Percentiles rank a stretch among this genome's conserved stretches.
These are phyloP conservation scores for Phanerochaete carnosa DNA, from an alignment of 768 basidiomycete genomes.

Conservation along the genomic window DNA sequence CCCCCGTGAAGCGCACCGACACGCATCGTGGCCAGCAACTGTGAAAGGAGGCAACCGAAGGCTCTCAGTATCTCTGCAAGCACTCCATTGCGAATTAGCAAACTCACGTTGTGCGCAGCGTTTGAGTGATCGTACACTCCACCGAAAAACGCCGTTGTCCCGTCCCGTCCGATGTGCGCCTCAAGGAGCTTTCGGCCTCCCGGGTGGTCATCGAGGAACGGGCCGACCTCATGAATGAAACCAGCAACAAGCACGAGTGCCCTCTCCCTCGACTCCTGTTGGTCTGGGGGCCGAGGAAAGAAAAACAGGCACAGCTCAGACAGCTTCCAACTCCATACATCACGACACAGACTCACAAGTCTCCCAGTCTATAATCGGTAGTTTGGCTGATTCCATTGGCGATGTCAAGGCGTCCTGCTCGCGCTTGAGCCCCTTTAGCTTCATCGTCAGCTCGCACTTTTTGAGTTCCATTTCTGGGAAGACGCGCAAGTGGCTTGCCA, in stretches of 20 bases:
- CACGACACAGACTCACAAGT: slow-evolving; percentile 66
- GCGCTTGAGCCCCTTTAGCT: slow-evolving; percentile 80
- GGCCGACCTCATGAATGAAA: slow-evolving; percentile 86
- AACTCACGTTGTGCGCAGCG: slow-evolving; percentile 76
- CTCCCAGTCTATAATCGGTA: slow-evolving; percentile 86
- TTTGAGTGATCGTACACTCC: slow-evolving; percentile 89
- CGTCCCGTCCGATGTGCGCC: slow-evolving; percentile 86
- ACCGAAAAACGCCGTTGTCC: slow-evolving; percentile 92
- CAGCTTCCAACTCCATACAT: no score
- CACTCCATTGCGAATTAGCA: background rate
- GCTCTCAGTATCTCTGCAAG: background rate
- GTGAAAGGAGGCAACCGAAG: background rate
- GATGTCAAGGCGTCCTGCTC: slow-evolving; percentile 74
- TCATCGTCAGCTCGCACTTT: slow-evolving; percentile 93
- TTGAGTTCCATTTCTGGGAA: slow-evolving; percentile 71
- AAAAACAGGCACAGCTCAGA: background rate
- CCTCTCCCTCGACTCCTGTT: slow-evolving; percentile 71
- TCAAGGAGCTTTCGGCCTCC: slow-evolving; percentile 82
- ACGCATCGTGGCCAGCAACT: slow-evolving; percentile 57
- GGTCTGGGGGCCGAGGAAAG: slow-evolving; percentile 62
- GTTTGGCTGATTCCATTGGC: slow-evolving; percentile 73
- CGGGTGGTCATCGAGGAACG: slow-evolving; percentile 88
- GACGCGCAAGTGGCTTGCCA: slow-evolving; percentile 55
- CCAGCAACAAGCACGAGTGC: slow-evolving; percentile 85
- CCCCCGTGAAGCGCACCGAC: slow-evolving; percentile 55